phyloP scores from a whole-genome alignment of 345 rosid species.

The Linum trigynum region DNA sequence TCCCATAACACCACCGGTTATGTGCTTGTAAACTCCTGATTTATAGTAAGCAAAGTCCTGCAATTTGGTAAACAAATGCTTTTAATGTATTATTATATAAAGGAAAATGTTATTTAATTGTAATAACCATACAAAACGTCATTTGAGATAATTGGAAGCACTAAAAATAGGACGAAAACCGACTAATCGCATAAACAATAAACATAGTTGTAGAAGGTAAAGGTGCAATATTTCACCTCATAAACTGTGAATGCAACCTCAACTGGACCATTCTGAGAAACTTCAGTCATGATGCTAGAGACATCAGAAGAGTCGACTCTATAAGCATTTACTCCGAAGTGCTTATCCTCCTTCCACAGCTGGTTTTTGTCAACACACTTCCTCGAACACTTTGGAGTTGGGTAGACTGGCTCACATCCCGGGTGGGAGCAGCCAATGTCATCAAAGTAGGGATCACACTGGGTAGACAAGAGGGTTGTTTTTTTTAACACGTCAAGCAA shows the following conservation, averaged over 20 bases:
- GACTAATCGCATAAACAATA: no score
- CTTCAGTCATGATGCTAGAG: slow-evolving; percentile 69
- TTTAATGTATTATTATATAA: slow-evolving; percentile 8
- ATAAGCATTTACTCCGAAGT: slow-evolving; percentile 62
- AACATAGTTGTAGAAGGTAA: slow-evolving; percentile 2
- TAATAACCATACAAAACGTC: neutral
- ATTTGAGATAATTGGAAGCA: neutral
- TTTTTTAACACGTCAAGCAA: no score
- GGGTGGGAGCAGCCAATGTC: slow-evolving; percentile 88
- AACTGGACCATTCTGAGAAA: slow-evolving; percentile 82
- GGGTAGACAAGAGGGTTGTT: slow-evolving; percentile 11
- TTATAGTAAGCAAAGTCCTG: slow-evolving; percentile 96
- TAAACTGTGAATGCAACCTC: slow-evolving; percentile 86
- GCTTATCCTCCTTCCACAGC: slow-evolving; percentile 70
- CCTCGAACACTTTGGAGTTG: slow-evolving; percentile 71
- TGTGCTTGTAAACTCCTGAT: slow-evolving; percentile 86
- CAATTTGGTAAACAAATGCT: slow-evolving; percentile 1
- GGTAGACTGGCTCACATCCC: slow-evolving; percentile 82
- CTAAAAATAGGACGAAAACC: neutral
- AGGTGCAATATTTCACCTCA: slow-evolving; percentile 44
- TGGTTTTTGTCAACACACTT: slow-evolving; percentile 63
- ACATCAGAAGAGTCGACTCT: slow-evolving; percentile 51
- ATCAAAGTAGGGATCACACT: slow-evolving; percentile 96
- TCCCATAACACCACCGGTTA: slow-evolving; percentile 62
- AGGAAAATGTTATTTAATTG: neutral